A percentile compares a stretch with the other conserved stretches of the same genome.
These are phyloP conservation scores for Trypanosoma scelopori DNA, from an alignment of 208 protist species.

Conservation along the genomic window DNA sequence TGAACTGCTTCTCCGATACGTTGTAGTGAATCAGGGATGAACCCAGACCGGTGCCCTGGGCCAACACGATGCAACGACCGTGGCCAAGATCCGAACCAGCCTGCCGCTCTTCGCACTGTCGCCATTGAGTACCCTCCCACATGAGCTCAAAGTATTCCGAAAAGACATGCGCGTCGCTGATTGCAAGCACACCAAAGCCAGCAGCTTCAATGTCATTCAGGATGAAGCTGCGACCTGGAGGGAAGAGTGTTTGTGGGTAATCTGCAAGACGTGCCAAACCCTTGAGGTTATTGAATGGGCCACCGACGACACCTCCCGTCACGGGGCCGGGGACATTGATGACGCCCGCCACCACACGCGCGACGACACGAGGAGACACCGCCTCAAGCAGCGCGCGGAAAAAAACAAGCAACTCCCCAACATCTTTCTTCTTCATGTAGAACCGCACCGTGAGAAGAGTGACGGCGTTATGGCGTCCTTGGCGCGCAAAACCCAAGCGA, in stretches of 20 bases:
- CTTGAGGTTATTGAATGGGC: conserved; percentile 74
- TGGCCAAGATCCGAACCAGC: conserved; percentile 32
- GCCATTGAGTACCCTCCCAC: conserved; percentile 71
- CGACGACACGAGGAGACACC: conserved; percentile 32
- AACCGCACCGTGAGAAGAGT: conserved; percentile 47
- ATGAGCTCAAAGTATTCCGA: conserved; percentile 61
- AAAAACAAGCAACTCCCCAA: conserved; percentile 51
- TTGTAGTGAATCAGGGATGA: conserved; percentile 62
- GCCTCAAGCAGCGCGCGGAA: conserved; percentile 38
- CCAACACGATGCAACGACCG: conserved; percentile 54
- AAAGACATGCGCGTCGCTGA: conserved; percentile 45
- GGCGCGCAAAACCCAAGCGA: conserved; percentile 57
- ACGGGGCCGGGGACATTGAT: conserved; percentile 66
- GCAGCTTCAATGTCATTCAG: conserved; percentile 74
- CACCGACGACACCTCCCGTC: conserved; percentile 40
- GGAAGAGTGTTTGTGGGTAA: conserved; percentile 58
- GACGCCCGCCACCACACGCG: conserved; percentile 43
- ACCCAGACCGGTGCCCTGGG: conserved; percentile 66
- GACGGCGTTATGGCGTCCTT: conserved; percentile 19
- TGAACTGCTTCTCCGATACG: conserved; percentile 27
- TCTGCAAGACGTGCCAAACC: conserved; percentile 45
- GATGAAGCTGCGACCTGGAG: conserved; percentile 43
- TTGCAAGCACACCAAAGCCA: conserved; percentile 60
- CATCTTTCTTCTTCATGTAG: conserved; percentile 43
- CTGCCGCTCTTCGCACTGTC: conserved; percentile 16